Evolutionary conservation across 768 basidiomycete genomes (phyloP).

Genomic region (Cystobasidium tubakii): DNA sequence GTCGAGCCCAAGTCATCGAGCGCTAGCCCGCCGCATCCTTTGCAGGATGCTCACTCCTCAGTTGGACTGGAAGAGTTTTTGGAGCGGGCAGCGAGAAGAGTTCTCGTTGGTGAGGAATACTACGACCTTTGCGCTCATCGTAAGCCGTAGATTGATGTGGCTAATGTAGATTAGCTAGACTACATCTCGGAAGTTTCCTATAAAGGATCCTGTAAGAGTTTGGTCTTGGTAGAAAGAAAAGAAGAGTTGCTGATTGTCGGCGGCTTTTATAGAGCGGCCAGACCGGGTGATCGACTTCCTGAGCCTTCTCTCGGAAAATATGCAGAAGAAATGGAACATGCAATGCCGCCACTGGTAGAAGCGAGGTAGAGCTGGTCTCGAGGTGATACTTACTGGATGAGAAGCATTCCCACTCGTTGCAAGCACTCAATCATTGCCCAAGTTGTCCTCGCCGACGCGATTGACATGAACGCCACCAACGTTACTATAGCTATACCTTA

Average conservation of each 20-base stretch:
- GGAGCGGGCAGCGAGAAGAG: not conserved
- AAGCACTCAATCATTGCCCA: no score
- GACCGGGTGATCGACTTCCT: not conserved
- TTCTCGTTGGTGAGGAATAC: constrained; percentile 27
- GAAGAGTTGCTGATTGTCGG: not conserved
- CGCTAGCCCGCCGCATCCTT: not conserved
- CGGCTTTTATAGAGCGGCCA: not conserved
- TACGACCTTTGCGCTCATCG: constrained; percentile 8
- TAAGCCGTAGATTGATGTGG: constrained; percentile 28
- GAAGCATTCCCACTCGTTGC: no score
- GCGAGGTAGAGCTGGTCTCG: no score
- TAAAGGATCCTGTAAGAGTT: constrained; percentile 25
- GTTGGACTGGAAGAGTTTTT: not conserved
- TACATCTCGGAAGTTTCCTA: constrained; percentile 14
- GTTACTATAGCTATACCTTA: no score
- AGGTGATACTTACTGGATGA: no score
- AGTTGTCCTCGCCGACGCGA: no score
- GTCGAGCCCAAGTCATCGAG: constrained; percentile 32
- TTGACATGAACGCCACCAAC: no score
- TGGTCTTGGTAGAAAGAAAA: constrained; percentile 15
- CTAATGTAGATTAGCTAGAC: constrained; percentile 29
- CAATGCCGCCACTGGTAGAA: no score
- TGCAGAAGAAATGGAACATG: no score
- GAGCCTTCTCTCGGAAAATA: not conserved
- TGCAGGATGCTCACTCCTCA: not conserved